phyloP scores from a whole-genome alignment of 2,329 filamentous ascomycete genomes.

The Colletotrichum liaoningense region DNA sequence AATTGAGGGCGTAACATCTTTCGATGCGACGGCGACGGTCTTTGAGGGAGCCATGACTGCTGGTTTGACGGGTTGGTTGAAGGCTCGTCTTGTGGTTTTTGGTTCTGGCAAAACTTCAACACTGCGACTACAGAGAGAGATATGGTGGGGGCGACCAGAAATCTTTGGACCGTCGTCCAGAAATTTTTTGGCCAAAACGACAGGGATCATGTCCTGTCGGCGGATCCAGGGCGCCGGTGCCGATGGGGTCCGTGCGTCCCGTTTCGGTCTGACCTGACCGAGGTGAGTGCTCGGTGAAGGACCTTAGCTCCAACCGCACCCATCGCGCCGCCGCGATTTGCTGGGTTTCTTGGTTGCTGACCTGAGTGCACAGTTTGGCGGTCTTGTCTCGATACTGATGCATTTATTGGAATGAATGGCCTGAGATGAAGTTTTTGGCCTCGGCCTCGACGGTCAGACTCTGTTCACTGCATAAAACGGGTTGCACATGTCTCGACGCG shows the following conservation, averaged over 20 bases:
- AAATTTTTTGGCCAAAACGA: conserved; percentile 27
- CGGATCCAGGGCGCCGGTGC: conserved; percentile 30
- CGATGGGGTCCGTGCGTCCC: conserved; percentile 18
- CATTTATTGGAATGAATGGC: too few species aligned
- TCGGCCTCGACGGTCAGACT: neutral
- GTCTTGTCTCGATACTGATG: neutral
- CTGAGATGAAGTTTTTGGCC: neutral
- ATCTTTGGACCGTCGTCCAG: conserved; percentile 33
- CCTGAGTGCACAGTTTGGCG: neutral
- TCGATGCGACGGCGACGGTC: conserved; percentile 46
- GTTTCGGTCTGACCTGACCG: neutral
- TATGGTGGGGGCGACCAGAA: conserved; percentile 30
- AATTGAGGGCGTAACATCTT: conserved; percentile 47
- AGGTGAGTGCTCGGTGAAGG: conserved; percentile 15
- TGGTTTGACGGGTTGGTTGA: conserved; percentile 8
- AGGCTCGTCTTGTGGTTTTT: conserved; percentile 6
- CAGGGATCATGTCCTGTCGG: conserved; percentile 31
- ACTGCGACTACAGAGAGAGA: neutral
- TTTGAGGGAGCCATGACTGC: conserved; percentile 55
- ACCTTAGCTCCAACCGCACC: neutral
- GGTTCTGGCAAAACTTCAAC: conserved; percentile 3
- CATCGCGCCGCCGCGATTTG: neutral
- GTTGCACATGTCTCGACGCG: conserved; percentile 8
- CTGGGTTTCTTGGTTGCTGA: neutral
- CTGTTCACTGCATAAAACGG: neutral